These are phyloP conservation scores for Malus sylvestris DNA, from an alignment of 306 rosid genomes.

Conservation along the genomic window DNA sequence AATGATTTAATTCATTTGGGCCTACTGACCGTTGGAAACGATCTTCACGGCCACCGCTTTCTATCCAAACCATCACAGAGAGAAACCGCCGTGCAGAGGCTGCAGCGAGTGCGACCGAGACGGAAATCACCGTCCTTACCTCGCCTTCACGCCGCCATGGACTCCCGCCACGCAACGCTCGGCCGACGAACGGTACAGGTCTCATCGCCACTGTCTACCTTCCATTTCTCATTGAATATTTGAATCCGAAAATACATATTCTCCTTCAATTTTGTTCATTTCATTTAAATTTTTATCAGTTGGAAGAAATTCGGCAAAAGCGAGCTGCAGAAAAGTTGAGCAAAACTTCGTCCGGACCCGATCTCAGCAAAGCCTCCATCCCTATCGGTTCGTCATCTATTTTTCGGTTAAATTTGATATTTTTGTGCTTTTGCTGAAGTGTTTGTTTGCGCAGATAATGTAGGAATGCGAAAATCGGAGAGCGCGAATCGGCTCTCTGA, in stretches of 20 bases:
- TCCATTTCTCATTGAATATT: neutral
- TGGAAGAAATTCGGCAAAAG: slow-evolving; percentile 90
- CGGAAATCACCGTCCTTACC: neutral
- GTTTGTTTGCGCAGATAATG: slow-evolving; percentile 29
- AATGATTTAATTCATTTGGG: neutral
- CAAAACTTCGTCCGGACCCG: slow-evolving; percentile 79
- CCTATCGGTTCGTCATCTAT: slow-evolving; percentile 40
- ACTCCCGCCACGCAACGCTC: slow-evolving; percentile 69
- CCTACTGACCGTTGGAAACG: neutral
- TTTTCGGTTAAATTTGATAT: neutral
- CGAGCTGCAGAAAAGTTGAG: slow-evolving; percentile 78
- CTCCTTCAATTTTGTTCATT: neutral
- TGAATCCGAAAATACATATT: neutral
- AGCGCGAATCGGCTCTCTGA: slow-evolving; percentile 63
- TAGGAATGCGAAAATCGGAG: slow-evolving; percentile 55
- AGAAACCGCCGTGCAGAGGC: neutral
- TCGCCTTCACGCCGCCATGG: slow-evolving; percentile 36
- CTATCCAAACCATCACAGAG: neutral
- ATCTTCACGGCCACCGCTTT: neutral
- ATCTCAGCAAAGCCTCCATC: slow-evolving; percentile 43
- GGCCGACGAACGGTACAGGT: slow-evolving; percentile 76
- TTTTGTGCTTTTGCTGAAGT: neutral
- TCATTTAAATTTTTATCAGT: slow-evolving; percentile 27
- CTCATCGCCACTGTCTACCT: neutral
- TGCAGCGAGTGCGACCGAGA: neutral